Base-by-base conservation (phyloP, 495 filamentous ascomycete genomes). In the Aspergillus nanangensis region DNA sequence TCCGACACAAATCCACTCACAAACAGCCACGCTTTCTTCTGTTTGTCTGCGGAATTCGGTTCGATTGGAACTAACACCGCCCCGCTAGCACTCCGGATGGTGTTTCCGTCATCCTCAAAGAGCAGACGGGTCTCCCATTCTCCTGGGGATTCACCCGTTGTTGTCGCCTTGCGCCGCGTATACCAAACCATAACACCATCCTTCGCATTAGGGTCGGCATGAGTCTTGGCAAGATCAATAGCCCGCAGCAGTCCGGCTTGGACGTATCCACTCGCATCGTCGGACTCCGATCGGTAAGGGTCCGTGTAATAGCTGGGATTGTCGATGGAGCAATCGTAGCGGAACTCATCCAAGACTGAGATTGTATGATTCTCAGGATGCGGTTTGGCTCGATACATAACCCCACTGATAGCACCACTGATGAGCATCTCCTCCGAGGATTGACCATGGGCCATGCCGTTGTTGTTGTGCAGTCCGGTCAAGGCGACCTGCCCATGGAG, bases 51-150 rank as follows among this genome's bases (percentile, higher is more conserved):
- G n/a, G n/a, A n/a, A 1, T 48, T 43, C 24, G 70, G 70, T 47
- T 80, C 66, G 48, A 80, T 70, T 0, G 75, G 66, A 3, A 84
- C 63, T 37, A 83, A 44, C 0, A 81, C 70, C 0, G 77, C 75
- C 0, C 74, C 68, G 52, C 75, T 82, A 10, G 67, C 72, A 13
- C 61, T 67, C 19, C 76, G 61, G 47, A 85, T 65, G 38, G 55
- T 61, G 7, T 50, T 63, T 5, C 81, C 79, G 48, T 82, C 77
- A 52, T 85, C 81, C 47, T 77, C 73, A 47, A 83, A 82, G 8
- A 85, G 25, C 14, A 82, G 14, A 15, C 53, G 59, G 38, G 63
- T 66, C 29, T 74, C 70, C 67, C 72, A 75, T 17, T 47, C 54
- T 3, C 31, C 49, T 15, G 43, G 39, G 8, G 46, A 44, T 4